These are phyloP conservation scores for Lithohypha guttulata DNA, from an alignment of 2,329 filamentous ascomycete genomes.

Conservation along the genomic window DNA sequence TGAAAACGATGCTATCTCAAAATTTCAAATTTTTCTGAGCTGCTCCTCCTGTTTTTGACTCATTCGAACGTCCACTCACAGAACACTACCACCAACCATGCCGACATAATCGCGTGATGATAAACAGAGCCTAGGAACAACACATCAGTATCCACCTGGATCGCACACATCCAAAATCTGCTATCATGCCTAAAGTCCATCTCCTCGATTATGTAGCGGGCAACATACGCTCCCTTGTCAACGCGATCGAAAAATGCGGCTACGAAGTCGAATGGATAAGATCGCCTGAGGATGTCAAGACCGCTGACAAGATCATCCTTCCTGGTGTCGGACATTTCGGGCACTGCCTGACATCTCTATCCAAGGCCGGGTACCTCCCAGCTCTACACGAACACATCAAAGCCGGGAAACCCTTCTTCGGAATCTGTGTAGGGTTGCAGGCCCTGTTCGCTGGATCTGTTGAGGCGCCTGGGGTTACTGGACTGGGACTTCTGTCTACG, in stretches of 20 bases:
- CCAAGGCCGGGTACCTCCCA: slow-evolving; percentile 69
- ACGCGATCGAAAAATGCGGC: slow-evolving; percentile 92
- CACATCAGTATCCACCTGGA: too few relatives aligned
- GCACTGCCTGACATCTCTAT: slow-evolving; percentile 80
- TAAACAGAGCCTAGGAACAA: too few relatives aligned
- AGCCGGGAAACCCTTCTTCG: slow-evolving; percentile 94
- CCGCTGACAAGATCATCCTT: slow-evolving; percentile 88
- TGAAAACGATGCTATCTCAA: too few relatives aligned
- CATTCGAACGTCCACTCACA: too few relatives aligned
- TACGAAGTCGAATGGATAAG: slow-evolving; percentile 89
- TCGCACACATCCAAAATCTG: too few relatives aligned
- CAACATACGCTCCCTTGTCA: slow-evolving; percentile 85
- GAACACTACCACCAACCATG: too few relatives aligned
- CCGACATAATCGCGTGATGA: too few relatives aligned
- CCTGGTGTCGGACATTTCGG: slow-evolving; percentile 97
- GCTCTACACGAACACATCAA: slow-evolving; percentile 74
- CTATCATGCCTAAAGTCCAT: slow-evolving; percentile 38
- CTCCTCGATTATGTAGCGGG: slow-evolving; percentile 80
- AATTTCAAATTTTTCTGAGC: too few relatives aligned
- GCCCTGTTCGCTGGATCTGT: slow-evolving; percentile 77
- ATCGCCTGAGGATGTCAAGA: slow-evolving; percentile 69
- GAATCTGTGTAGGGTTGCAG: slow-evolving; percentile 90
- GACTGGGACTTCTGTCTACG: slow-evolving; percentile 64
- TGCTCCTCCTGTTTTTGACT: too few relatives aligned
- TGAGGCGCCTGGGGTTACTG: slow-evolving; percentile 61